Base-by-base conservation (phyloP, 768 basidiomycete species). In the Auricularia sp. region DNA sequence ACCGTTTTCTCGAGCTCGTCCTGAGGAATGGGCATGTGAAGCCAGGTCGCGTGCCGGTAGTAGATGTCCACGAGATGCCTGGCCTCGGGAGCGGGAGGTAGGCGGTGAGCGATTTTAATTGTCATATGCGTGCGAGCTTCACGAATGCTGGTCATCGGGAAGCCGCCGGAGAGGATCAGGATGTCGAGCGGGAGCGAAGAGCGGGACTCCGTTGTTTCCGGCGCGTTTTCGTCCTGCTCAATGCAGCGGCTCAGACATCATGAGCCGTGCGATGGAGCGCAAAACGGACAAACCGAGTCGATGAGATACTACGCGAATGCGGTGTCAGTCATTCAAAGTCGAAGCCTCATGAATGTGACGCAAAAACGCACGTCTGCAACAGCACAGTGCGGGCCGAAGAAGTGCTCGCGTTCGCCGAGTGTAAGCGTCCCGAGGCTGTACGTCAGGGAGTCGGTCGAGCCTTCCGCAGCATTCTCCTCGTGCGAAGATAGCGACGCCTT, bases 1-100 rank as follows among this genome's bases (percentile, higher is more conserved):
- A 88, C 78, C 69, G 87, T 29, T 24, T 29, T 29, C 24, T 29
- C 24, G 56, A 59, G 18, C 56, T 59, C 56, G 24, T 59, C 56
- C 24, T 59, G 24, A 7, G 56, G 24, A 3, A 59, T 59, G 29
- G 34, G 29, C 14, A n/a, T 35, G 29, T 8, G 33, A 14, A 59
- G 6, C 56, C 56, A 59, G 29, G 56, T 24, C 24, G 24, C 56
- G 56, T 59, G 14, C 1, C 8, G 11, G 56, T 59, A 59, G 56
- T 29, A 59, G 6, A 33, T 35, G 56, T 59, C 56, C 6, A 59
- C 56, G 24, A 29, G 18, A 8, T 24, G 7, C 6, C 24, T 5
- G 11, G 56, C 56, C 29, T 29, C 56, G 3, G 7, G 13, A 10
- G 29, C 24, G 29, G 56, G 34, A 4, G 56, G 56, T 6, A 73